Conservation (phyloP, 2,329 filamentous ascomycete species). For the Xylaria sp. region DNA sequence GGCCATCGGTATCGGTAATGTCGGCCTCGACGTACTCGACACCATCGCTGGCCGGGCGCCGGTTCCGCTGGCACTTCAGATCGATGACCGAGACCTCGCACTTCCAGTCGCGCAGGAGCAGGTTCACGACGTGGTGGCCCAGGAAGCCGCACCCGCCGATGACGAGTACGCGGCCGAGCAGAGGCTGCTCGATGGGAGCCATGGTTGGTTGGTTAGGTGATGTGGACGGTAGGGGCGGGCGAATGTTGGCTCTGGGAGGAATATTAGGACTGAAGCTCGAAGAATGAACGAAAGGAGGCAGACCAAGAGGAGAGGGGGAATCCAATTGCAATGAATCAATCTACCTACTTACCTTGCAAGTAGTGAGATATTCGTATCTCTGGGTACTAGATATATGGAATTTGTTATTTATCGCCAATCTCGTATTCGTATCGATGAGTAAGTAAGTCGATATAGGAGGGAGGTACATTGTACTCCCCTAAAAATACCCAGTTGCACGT, state of each 20-base stretch:
- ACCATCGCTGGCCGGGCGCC: slow-evolving; percentile 64
- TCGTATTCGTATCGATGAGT: slow-evolving; percentile 31
- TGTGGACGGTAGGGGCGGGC: neutral
- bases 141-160: slow-evolving; percentile 88
- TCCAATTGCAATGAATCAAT: neutral
- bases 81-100: slow-evolving; percentile 76
- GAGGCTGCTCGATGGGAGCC: slow-evolving; percentile 49
- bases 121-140: slow-evolving; percentile 82
- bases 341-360: neutral
- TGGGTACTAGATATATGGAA: neutral
- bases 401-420: neutral
- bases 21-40: slow-evolving; percentile 79
- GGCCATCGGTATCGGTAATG: slow-evolving; percentile 73
- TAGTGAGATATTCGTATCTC: neutral
- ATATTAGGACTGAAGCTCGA: neutral
- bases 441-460: neutral
- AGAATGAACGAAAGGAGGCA: neutral
- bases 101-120: slow-evolving; percentile 71
- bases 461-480: too few relatives aligned
- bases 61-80: slow-evolving; percentile 75
- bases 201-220: slow-evolving; percentile 34
- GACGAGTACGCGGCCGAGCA: slow-evolving; percentile 77
- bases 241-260: neutral
- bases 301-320: neutral
- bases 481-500: too few relatives aligned